Base-by-base conservation (phyloP, 768 basidiomycete genomes). In the Serendipita sp. region DNA sequence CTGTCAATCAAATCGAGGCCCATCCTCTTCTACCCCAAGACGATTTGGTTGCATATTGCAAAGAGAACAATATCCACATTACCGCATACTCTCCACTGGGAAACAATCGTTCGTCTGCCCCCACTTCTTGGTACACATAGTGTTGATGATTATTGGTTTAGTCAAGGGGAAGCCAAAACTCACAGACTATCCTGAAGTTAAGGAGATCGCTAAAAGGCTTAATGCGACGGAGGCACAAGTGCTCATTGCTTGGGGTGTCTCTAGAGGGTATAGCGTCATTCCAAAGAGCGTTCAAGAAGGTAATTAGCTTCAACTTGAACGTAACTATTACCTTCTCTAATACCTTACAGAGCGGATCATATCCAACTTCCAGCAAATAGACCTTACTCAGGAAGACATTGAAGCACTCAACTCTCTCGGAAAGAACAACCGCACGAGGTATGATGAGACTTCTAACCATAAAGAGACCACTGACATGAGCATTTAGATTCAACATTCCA, bases 21-120 rank as follows among this genome's bases (percentile, higher is more conserved):
- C 92, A 93, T 78, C 89, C 90, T 13, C 79, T 84, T 63, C 80
- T 89, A 65, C 86, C 81, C 8, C 89, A 92, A 70, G 81, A 85
- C 60, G 84, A 88, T 13, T 81, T 91, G 63, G 78, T 85, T 63
- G 79, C 76, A 45, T 91, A 81, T 76, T 85, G 84, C 76, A 81
- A 84, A 69, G 74, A 79, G 66, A 81, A 87, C 70, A 79, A 79
- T 62, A 89, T 91, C 71, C 83, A 87, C 68, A 73, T 92, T 65
- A 81, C 81, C n/a, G 81, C 82, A 0, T 84, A 83, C 75, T 78
- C 75, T 35, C 89, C 89, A 3, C 82, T 92, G 2, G 90, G 91
- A 48, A 87, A 91, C 77, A 91, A 89, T 75, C 70, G 85, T 86
- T 72, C 68, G 80, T 72, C 45, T 38, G 48, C 8, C 47, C 16